These are phyloP conservation scores for Cicer cuneatum DNA, from an alignment of 306 rosid species.

Conservation along the genomic window DNA sequence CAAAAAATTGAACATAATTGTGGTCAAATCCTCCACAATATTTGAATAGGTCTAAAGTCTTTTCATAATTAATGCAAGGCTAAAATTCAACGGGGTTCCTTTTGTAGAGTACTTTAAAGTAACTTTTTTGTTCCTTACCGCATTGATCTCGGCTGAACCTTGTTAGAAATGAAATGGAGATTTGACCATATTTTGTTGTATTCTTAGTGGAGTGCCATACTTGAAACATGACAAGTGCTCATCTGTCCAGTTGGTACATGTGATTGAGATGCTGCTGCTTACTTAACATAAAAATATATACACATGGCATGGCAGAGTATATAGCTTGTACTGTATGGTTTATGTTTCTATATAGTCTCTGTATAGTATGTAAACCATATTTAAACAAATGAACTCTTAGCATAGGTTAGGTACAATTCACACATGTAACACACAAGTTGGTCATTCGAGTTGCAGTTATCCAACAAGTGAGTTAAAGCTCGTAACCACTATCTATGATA, in stretches of 20 bases:
- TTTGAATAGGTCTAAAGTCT: conserved; percentile 16
- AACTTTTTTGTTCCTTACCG: not conserved
- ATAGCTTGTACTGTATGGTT: conserved; percentile 6
- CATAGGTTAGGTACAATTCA: conserved; percentile 1
- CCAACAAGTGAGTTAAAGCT: not conserved
- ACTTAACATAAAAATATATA: not conserved
- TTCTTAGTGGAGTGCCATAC: conserved; percentile 27
- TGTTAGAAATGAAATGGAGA: conserved; percentile 23
- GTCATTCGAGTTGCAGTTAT: not conserved
- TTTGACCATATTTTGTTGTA: conserved; percentile 38
- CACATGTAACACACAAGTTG: not conserved
- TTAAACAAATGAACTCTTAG: not conserved
- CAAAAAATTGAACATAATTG: not conserved
- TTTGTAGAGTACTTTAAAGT: not conserved
- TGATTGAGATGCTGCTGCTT: conserved; percentile 18
- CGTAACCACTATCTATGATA: not conserved
- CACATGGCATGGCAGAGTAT: not conserved
- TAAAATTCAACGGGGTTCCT: conserved; percentile 15
- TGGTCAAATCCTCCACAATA: conserved; percentile 10
- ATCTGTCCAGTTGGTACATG: conserved; percentile 9
- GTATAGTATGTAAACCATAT: not conserved
- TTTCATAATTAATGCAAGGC: conserved; percentile 2
- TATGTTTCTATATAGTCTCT: not conserved
- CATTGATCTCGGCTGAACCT: conserved; percentile 18
- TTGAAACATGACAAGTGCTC: conserved; percentile 3